Base-by-base conservation (phyloP, 352 stramenopile genomes). In the Elongisporangium anandrum region DNA sequence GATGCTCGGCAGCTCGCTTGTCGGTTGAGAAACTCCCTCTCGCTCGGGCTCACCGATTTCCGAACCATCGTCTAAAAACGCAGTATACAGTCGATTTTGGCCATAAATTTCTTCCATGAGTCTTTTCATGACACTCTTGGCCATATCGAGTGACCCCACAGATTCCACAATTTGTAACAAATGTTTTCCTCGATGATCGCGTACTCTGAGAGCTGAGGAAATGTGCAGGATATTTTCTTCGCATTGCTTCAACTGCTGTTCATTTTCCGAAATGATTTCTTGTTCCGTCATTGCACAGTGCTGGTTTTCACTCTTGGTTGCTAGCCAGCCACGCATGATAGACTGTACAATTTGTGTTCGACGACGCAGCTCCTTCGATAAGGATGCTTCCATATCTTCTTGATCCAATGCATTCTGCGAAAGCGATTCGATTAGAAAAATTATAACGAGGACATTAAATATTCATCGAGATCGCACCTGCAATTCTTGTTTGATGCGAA, bases 211-310 rank as follows among this genome's bases (percentile, higher is more conserved):
- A 15, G 73, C 70, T 19, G 77, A 72, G 16, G 59, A 72, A 34
- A 92, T 68, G 15, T 86, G 70, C 5, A 68, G 70, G 60, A 92
- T 88, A 39, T 62, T 77, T 20, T 88, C 73, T 56, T 93, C 79
- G 49, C 75, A 90, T 17, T 63, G 52, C 16, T 68, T 76, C 3
- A 93, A 54, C 41, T 78, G 63, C 54, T 84, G 57, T 38, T 86
- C 72, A 34, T 88, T 90, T 15, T 63, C 64, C 17, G 75, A 60
- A 21, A 89, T 65, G 49, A 84, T 87, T 50, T 86, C 64, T 54
- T 73, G 66, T 49, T 88, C 77, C 9, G 68, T 79, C 59, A 77
- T 68, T 19, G 54, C 51, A 19, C 39, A 21, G 47, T 29, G 45
- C n/a, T 21, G 41, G 26, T 76, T 63, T 19, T 55, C 53, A 50